Base-by-base conservation (phyloP, 2,329 filamentous ascomycete species). In the Elsinoe fawcettii region DNA sequence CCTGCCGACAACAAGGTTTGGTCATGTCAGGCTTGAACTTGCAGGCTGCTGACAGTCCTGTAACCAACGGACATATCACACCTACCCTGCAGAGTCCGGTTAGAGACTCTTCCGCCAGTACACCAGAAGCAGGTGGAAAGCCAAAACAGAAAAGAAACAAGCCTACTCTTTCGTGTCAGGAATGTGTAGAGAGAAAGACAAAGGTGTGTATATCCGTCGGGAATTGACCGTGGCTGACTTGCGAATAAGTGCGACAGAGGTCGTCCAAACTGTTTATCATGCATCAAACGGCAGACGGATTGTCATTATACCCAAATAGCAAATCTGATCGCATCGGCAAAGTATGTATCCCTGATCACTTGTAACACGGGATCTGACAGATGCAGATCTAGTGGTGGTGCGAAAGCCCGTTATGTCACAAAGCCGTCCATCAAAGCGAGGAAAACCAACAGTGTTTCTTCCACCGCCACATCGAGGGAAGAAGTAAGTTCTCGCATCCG, bases 111-210 rank as follows among this genome's bases (percentile, higher is more conserved):
- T 53, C 54, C n/a, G 41, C 43, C 25, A 51, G 30, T 49, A 55
- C 57, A 23, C 57, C 57, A 14, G 46, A 55, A 49, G 60, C 47
- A 9, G 49, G 51, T 27, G 18, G 39, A 12, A 69, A 67, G 43
- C 63, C 66, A 2, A 89, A 87, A 73, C 87, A 91, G 73, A 90
- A 87, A 74, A 82, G 88, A 49, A 92, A 92, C 72, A 92, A 92
- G 70, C 88, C 88, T 2, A 91, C 87, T 1, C 68, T 91, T 61
- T 89, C 85, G 51, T 91, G 88, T 66, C 80, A 84, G 60, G 86
- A 90, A 68, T 92, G 88, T 66, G 88, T 91, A 20, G 86, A 90
- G 72, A 78, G 87, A 63, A 91, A 91, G 73, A 91, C 87, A 22
- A 91, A 89, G 78, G 86, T 86, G 34, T 36, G 27, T 63, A 32